Evolutionary conservation across 2,329 filamentous ascomycete species (phyloP).

Genomic region (Microdochium trichocladiopsis): DNA sequence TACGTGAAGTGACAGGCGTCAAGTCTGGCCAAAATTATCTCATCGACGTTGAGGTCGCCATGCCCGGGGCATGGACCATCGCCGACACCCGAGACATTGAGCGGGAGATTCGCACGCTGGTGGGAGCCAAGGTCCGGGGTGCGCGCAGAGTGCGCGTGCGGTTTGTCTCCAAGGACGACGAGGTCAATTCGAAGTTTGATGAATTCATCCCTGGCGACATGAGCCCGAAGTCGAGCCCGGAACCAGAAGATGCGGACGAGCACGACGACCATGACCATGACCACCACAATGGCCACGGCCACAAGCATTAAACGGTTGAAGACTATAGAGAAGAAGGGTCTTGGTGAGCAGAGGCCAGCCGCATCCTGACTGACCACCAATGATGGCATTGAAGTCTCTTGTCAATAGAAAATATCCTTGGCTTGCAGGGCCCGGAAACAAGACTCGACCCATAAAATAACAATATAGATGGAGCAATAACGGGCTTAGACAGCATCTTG

Average conservation of each 20-base stretch:
- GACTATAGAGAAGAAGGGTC: too few relatives aligned
- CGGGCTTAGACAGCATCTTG: too few relatives aligned
- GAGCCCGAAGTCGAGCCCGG: conserved; percentile 47
- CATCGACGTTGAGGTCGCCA: conserved; percentile 79
- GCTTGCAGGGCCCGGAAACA: too few relatives aligned
- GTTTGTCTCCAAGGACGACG: conserved; percentile 65
- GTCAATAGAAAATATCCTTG: too few relatives aligned
- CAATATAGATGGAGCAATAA: too few relatives aligned
- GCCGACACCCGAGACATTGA: conserved; percentile 65
- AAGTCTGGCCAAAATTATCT: conserved; percentile 97
- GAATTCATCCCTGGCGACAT: conserved; percentile 69
- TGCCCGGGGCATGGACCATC: conserved; percentile 71
- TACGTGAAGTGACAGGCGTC: conserved; percentile 77
- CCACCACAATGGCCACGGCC: conserved; percentile 24
- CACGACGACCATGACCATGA: conserved; percentile 34
- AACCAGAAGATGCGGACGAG: conserved; percentile 48
- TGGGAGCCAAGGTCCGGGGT: conserved; percentile 74
- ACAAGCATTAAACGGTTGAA: conserved; percentile 14
- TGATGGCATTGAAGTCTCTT: too few relatives aligned
- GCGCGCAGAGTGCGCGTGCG: conserved; percentile 77
- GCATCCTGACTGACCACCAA: too few relatives aligned
- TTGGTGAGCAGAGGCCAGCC: too few relatives aligned
- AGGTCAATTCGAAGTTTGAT: conserved; percentile 55
- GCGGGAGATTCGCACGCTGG: conserved; percentile 60
- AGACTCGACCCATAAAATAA: too few relatives aligned